Conservation (phyloP, 2,329 filamentous ascomycete species). For the Fusarium nelsonii region DNA sequence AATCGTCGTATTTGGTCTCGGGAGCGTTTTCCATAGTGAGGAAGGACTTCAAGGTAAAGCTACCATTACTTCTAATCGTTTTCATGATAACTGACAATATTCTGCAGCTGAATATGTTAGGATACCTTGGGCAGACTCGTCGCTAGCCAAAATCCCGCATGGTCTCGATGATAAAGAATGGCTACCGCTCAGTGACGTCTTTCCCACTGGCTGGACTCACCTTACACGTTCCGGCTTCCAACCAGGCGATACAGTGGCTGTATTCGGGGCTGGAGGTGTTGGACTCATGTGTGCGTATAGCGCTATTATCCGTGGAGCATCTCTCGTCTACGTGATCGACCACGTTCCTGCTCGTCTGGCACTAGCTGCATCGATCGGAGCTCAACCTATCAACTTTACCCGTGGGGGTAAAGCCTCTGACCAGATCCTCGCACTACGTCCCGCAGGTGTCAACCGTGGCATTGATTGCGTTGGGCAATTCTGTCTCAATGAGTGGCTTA, state of each 20-base stretch:
- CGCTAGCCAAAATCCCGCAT: conserved; percentile 6
- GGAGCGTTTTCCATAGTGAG: not conserved
- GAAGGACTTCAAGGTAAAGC: conserved; percentile 4
- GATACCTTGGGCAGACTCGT: conserved; percentile 18
- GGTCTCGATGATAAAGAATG: conserved; percentile 17
- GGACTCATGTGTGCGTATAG: conserved; percentile 31
- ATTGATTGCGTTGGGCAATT: conserved; percentile 26
- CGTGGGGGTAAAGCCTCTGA: conserved; percentile 27
- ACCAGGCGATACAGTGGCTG: conserved; percentile 25
- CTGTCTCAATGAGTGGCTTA: conserved; percentile 11
- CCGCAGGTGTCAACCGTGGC: conserved; percentile 9
- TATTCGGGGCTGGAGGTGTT: conserved; percentile 25
- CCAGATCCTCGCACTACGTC: conserved; percentile 24
- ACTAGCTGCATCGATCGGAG: conserved; percentile 24
- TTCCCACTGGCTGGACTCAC: conserved; percentile 24
- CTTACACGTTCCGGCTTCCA: conserved; percentile 22
- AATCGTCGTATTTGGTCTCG: not conserved
- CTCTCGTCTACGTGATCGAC: conserved; percentile 32
- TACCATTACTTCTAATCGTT: rapidly evolving
- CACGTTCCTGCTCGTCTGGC: conserved; percentile 17
- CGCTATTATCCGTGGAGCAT: conserved; percentile 30
- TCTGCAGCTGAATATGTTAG: conserved; percentile 20
- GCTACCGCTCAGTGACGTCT: conserved; percentile 15
- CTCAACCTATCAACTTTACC: conserved; percentile 32
- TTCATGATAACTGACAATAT: not conserved